These are phyloP conservation scores for Penicillium odoratum DNA, from an alignment of 495 filamentous ascomycete species.

Conservation along the genomic window DNA sequence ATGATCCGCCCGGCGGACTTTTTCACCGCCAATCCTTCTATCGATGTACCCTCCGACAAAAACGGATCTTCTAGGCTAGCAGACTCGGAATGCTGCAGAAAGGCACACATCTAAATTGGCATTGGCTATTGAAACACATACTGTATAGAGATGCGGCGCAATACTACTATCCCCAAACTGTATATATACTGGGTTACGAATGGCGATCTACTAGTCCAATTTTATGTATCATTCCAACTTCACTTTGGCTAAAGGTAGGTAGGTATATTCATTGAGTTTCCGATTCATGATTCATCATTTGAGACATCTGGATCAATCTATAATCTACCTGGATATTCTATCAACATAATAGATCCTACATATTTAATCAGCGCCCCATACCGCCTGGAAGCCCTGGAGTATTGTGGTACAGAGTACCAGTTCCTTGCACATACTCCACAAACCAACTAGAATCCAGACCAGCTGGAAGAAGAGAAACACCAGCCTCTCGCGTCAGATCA, in stretches of 20 bases:
- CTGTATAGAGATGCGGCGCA: neutral
- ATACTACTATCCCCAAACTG: neutral
- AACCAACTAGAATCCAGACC: too few species aligned
- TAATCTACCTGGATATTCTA: too few species aligned
- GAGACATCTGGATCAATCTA: too few species aligned
- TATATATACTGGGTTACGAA: neutral
- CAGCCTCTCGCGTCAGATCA: neutral
- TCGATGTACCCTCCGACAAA: slow-evolving; percentile 66
- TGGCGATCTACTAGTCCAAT: neutral
- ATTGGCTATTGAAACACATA: neutral
- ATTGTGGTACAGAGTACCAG: too few species aligned
- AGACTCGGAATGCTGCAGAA: slow-evolving; percentile 37
- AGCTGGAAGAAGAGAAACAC: neutral
- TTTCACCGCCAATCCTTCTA: slow-evolving; percentile 70
- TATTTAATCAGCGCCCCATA: too few species aligned
- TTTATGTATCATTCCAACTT: neutral
- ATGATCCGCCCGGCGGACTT: slow-evolving; percentile 75
- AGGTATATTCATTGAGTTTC: too few species aligned
- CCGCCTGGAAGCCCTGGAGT: too few species aligned
- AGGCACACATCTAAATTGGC: slow-evolving; percentile 33
- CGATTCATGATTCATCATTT: too few species aligned
- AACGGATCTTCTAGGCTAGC: slow-evolving; percentile 55
- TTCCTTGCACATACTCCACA: too few species aligned
- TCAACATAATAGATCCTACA: too few species aligned
- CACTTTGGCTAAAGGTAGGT: neutral